Conservation (phyloP, 192 early-diverging fungal species). For the Entomortierella lignicola region DNA sequence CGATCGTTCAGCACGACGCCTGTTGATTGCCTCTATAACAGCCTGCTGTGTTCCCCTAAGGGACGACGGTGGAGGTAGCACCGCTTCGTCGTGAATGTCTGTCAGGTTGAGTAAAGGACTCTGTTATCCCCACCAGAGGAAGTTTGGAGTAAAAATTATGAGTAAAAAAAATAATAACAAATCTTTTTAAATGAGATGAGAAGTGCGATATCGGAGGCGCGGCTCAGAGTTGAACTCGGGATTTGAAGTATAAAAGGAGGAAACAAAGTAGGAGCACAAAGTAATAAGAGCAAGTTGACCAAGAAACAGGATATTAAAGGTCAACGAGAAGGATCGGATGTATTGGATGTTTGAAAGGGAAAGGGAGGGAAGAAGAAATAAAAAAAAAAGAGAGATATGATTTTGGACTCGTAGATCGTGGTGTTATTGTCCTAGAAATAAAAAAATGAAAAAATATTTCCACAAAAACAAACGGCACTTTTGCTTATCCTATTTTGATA, state of each 20-base stretch:
- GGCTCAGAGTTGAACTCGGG: conserved; percentile 13
- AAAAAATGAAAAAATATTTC: neutral
- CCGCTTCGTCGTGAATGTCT: conserved; percentile 28
- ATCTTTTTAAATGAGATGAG: too few relatives aligned
- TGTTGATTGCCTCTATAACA: conserved; percentile 41
- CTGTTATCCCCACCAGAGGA: too few relatives aligned
- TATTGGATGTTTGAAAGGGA: neutral
- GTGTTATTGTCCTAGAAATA: neutral
- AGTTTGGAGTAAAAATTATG: too few relatives aligned
- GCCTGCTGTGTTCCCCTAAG: conserved; percentile 33
- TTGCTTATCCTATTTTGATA: too few relatives aligned
- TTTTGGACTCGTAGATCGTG: neutral
- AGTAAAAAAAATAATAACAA: too few relatives aligned
- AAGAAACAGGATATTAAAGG: neutral
- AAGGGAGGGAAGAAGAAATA: neutral
- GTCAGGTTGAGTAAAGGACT: conserved; percentile 18
- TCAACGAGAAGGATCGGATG: neutral
- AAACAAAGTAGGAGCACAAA: neutral
- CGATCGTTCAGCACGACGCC: conserved; percentile 25
- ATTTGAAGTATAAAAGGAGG: neutral
- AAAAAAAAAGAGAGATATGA: neutral
- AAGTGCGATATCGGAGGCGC: conserved; percentile 1
- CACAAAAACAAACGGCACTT: neutral
- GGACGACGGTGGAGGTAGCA: conserved; percentile 16
- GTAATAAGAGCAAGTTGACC: neutral